Evolutionary conservation across 2,329 filamentous ascomycete species (phyloP).

Genomic region (Knoxdaviesia capensis): DNA sequence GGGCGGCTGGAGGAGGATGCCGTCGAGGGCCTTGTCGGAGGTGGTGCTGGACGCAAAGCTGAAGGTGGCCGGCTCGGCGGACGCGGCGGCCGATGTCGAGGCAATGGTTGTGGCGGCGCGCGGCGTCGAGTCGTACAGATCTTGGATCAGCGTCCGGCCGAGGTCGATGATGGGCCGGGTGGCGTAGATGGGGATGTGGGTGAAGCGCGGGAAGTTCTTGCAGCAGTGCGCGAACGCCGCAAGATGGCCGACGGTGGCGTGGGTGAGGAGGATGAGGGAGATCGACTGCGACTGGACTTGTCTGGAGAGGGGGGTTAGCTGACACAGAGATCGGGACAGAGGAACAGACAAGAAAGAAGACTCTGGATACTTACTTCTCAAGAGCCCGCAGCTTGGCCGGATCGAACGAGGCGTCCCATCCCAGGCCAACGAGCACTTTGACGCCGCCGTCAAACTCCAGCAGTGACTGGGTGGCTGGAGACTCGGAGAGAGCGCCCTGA

Average conservation of each 20-base stretch:
- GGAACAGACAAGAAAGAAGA: too few species aligned
- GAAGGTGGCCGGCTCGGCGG: constrained; percentile 10
- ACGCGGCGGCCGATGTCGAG: constrained; percentile 47
- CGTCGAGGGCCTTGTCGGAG: constrained; percentile 21
- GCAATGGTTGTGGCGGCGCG: constrained; percentile 74
- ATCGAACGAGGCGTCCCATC: constrained; percentile 89
- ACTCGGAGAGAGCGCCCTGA: constrained; percentile 75
- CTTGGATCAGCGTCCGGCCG: constrained; percentile 74
- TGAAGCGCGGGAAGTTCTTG: constrained; percentile 86
- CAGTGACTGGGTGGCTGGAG: constrained; percentile 79
- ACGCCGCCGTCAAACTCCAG: constrained; percentile 92
- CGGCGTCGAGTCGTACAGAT: constrained; percentile 78
- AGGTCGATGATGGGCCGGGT: constrained; percentile 86
- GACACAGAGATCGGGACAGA: too few species aligned
- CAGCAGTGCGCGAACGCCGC: constrained; percentile 92
- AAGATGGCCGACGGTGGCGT: constrained; percentile 78
- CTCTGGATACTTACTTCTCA: constrained; percentile 48
- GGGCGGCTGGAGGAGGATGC: constrained; percentile 47
- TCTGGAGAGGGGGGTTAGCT: constrained; percentile 23
- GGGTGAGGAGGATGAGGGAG: constrained; percentile 83
- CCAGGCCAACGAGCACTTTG: constrained; percentile 84
- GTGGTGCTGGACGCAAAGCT: constrained; percentile 30
- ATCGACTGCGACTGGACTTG: constrained; percentile 58
- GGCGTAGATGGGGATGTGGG: constrained; percentile 82
- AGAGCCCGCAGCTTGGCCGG: constrained; percentile 64